Percentiles rank a stretch among this genome's conserved stretches.
Conservation (phyloP, 495 filamentous ascomycete genomes). For the Clohesyomyces aquaticus region DNA sequence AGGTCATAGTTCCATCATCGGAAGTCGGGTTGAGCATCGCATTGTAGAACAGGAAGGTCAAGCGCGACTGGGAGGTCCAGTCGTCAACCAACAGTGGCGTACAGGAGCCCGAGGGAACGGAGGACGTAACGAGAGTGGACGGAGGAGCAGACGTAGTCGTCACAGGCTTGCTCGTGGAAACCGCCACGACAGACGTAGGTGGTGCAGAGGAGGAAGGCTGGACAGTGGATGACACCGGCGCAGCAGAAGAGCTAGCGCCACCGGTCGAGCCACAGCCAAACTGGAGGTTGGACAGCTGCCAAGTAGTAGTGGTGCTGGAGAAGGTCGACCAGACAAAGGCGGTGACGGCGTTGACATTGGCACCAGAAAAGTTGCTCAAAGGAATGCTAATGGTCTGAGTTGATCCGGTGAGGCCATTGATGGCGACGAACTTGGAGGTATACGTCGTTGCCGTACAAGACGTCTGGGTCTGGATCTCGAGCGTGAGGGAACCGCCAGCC, state of each 20-base stretch:
- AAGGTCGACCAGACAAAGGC: constrained; percentile 59
- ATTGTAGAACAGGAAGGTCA: constrained; percentile 69
- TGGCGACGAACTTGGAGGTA: constrained; percentile 52
- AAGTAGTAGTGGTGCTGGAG: constrained; percentile 48
- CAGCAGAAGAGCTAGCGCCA: constrained; percentile 18
- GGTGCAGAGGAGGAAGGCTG: background rate
- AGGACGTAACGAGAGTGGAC: constrained; percentile 29
- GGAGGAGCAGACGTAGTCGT: constrained; percentile 13
- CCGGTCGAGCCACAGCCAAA: constrained; percentile 50
- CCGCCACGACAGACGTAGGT: background rate
- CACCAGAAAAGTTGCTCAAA: constrained; percentile 54
- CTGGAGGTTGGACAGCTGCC: constrained; percentile 58
- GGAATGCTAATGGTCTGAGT: constrained; percentile 59
- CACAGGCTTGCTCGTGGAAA: background rate
- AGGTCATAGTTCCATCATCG: constrained; percentile 64
- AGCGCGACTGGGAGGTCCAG: constrained; percentile 64
- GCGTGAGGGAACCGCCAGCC: constrained; percentile 51
- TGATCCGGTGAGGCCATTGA: constrained; percentile 56
- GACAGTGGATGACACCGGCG: background rate
- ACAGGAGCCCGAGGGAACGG: constrained; percentile 49
- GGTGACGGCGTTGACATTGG: constrained; percentile 58
- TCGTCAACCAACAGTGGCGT: constrained; percentile 61
- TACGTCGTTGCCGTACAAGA: constrained; percentile 53
- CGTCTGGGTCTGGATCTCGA: constrained; percentile 59
- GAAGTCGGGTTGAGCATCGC: constrained; percentile 60